These are phyloP conservation scores for Flaveria sonorensis DNA, from an alignment of 129 eudicot species.

Conservation along the genomic window DNA sequence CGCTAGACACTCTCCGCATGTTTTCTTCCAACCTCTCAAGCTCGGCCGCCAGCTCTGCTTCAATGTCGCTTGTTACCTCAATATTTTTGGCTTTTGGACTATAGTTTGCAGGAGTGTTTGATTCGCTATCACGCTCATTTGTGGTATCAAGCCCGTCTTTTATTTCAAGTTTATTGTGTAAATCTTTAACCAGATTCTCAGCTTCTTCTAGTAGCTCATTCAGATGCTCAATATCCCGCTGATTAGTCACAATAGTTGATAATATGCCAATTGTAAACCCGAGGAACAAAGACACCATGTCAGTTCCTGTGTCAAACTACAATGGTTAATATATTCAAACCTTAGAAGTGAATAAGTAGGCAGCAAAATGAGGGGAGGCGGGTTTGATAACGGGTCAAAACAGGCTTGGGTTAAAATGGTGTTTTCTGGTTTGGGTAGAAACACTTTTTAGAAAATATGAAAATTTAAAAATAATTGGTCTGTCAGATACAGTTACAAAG, in stretches of 20 bases:
- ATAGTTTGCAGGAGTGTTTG: conserved; percentile 21
- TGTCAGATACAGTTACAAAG: not conserved
- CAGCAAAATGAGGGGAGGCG: not conserved
- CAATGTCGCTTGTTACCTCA: conserved; percentile 57
- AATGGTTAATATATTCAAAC: not conserved
- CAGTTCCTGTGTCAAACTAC: conserved; percentile 25
- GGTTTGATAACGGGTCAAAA: not conserved
- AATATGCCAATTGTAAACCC: conserved; percentile 66
- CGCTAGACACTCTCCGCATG: conserved; percentile 45
- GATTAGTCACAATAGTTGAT: conserved; percentile 36
- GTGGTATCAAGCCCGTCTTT: conserved; percentile 53
- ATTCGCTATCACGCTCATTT: conserved; percentile 44
- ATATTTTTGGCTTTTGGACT: conserved; percentile 32
- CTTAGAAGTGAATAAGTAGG: not conserved
- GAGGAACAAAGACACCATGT: conserved; percentile 45
- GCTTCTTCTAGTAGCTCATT: conserved; percentile 58
- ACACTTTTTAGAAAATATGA: not conserved
- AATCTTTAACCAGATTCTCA: conserved; percentile 67
- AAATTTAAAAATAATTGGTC: not conserved
- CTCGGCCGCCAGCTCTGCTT: conserved; percentile 89
- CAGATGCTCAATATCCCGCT: conserved; percentile 51
- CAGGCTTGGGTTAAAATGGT: no score
- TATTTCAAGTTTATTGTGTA: conserved; percentile 64
- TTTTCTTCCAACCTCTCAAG: conserved; percentile 70
- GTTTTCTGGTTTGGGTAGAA: no score